phyloP scores from a whole-genome alignment of 768 basidiomycete genomes.

The Sarcodon sp. region DNA sequence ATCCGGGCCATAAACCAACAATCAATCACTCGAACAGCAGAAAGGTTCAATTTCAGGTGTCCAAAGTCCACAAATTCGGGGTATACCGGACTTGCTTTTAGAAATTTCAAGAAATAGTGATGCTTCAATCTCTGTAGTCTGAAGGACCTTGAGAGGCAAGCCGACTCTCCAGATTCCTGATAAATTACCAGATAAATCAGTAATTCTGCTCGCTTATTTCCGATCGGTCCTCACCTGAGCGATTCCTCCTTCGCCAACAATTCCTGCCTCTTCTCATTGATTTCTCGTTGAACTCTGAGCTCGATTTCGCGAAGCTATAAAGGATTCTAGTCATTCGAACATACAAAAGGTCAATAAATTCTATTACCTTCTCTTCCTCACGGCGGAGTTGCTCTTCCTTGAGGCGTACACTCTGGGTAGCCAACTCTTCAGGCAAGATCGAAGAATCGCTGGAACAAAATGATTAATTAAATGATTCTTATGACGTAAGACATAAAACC shows the following conservation, averaged over 20 bases:
- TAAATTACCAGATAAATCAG: constrained; percentile 1
- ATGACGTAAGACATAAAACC: constrained; percentile 8
- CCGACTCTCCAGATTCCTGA: constrained; percentile 80
- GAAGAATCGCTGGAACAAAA: constrained; percentile 54
- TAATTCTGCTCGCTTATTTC: background rate
- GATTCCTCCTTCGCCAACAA: constrained; percentile 93
- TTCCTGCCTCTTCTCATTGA: constrained; percentile 96
- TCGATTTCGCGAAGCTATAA: constrained; percentile 88
- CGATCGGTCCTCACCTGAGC: constrained; percentile 44
- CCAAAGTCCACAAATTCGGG: too few species aligned
- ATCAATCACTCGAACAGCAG: too few species aligned
- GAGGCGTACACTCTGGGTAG: constrained; percentile 91
- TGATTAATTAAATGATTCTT: constrained; percentile 10
- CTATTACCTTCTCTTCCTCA: constrained; percentile 84
- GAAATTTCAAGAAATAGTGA: too few species aligned
- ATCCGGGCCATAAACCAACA: too few species aligned
- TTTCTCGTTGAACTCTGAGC: constrained; percentile 94
- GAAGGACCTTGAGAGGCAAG: constrained; percentile 66
- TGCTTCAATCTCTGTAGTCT: too few species aligned
- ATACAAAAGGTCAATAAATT: background rate
- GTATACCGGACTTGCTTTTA: too few species aligned
- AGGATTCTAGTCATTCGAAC: background rate
- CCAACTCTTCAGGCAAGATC: constrained; percentile 92
- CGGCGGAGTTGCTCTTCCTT: constrained; percentile 97
- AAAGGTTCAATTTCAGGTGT: too few species aligned